Conservation (phyloP, 179 eudicot genomes). For the Vitellaria paradoxa region DNA sequence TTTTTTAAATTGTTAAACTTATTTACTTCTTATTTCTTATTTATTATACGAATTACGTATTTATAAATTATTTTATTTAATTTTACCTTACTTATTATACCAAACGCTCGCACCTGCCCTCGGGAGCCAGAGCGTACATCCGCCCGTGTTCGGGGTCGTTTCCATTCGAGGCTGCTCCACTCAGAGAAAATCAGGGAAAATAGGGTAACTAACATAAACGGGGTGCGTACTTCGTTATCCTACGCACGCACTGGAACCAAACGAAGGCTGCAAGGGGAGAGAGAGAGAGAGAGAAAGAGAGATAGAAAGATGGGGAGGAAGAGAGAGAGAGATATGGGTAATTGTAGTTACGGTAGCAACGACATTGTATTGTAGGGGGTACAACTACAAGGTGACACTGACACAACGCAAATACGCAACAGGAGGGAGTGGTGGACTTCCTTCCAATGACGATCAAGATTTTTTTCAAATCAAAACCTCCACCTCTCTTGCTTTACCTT, state of each 20-base stretch:
- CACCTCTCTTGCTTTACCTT: slow-evolving; percentile 6
- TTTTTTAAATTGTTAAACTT: no score
- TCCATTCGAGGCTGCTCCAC: no score
- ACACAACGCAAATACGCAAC: background rate
- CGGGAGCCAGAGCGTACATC: no score
- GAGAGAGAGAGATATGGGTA: slow-evolving; percentile 8
- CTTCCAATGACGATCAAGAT: background rate
- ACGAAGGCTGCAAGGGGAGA: background rate
- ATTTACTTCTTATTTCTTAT: no score
- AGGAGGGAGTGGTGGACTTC: background rate
- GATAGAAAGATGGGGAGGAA: background rate
- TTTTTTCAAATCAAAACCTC: background rate
- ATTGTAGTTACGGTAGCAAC: slow-evolving; percentile 2
- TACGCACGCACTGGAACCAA: slow-evolving; percentile 11
- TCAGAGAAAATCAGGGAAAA: background rate
- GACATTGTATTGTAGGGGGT: slow-evolving; percentile 9
- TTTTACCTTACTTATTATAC: no score
- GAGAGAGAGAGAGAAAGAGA: slow-evolving; percentile 4
- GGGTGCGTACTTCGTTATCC: slow-evolving; percentile 8
- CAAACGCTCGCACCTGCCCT: no score
- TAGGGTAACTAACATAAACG: background rate
- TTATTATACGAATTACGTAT: no score
- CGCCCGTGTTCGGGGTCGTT: no score
- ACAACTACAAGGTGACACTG: slow-evolving; percentile 5
- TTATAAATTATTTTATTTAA: no score